Conservation (phyloP, 2,329 filamentous ascomycete species). For the Pseudogymnoascus sp. region DNA sequence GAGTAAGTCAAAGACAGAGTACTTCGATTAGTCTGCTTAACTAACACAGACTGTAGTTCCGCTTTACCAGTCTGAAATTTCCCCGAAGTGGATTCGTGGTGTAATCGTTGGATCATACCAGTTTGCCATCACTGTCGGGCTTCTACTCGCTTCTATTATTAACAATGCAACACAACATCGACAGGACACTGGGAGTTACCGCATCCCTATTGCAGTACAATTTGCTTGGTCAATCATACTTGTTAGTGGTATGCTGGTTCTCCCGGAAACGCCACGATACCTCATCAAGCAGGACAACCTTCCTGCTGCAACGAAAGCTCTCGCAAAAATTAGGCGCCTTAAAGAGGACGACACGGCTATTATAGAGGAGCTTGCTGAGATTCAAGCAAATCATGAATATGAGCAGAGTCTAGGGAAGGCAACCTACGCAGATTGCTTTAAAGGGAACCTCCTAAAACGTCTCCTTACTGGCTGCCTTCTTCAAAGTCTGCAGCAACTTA, state of each 20-base stretch:
- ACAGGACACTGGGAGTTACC: slow-evolving; percentile 56
- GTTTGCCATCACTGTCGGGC: slow-evolving; percentile 65
- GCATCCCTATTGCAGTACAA: slow-evolving; percentile 69
- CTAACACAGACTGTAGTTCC: slow-evolving; percentile 47
- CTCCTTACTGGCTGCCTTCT: slow-evolving; percentile 65
- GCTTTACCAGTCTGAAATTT: slow-evolving; percentile 74
- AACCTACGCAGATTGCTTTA: slow-evolving; percentile 53
- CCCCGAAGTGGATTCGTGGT: slow-evolving; percentile 75
- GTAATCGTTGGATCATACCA: slow-evolving; percentile 70
- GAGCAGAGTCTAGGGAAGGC: slow-evolving; percentile 58
- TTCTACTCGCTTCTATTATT: slow-evolving; percentile 59
- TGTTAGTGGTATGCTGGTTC: slow-evolving; percentile 57
- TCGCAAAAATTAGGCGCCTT: slow-evolving; percentile 65
- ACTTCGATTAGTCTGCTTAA: slow-evolving; percentile 15
- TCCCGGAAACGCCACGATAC: slow-evolving; percentile 71
- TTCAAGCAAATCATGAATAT: slow-evolving; percentile 67
- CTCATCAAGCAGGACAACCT: slow-evolving; percentile 64
- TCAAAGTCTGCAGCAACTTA: slow-evolving; percentile 74
- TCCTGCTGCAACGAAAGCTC: slow-evolving; percentile 57
- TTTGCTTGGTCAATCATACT: slow-evolving; percentile 66
- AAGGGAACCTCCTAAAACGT: slow-evolving; percentile 60
- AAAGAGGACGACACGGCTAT: slow-evolving; percentile 68
- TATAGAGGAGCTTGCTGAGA: slow-evolving; percentile 68
- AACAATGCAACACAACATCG: slow-evolving; percentile 59
- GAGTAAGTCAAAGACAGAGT: slow-evolving; percentile 32